A percentile compares a stretch with the other conserved stretches of the same genome.
Evolutionary conservation across 805 yeast genomes (phyloP).

Genomic region (Sungouiella blattae): DNA sequence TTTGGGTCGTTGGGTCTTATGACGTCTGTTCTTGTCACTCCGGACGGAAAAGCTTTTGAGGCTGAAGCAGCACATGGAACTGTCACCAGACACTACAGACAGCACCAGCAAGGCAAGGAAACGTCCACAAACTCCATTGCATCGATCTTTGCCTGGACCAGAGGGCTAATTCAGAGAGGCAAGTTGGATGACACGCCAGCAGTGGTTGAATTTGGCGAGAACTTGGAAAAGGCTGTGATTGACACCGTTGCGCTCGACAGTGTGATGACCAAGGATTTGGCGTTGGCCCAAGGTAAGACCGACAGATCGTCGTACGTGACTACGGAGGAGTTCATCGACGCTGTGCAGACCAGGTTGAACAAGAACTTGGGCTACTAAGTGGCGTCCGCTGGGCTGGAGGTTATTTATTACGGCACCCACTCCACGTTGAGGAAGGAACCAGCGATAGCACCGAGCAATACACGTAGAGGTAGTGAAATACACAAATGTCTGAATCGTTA

Average conservation of each 20-base stretch:
- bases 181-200: slow-evolving; percentile 69
- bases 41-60: slow-evolving; percentile 84
- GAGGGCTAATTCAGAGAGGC: slow-evolving; percentile 81
- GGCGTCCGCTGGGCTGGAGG: not conserved
- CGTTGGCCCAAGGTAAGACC: slow-evolving; percentile 63
- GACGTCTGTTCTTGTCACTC: slow-evolving; percentile 81
- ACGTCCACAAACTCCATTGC: slow-evolving; percentile 86
- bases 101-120: slow-evolving; percentile 75
- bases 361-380: slow-evolving; percentile 9
- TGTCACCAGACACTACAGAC: slow-evolving; percentile 82
- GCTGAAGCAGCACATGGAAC: slow-evolving; percentile 88
- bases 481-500: no score
- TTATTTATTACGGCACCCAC: no score
- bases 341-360: slow-evolving; percentile 62
- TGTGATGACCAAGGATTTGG: slow-evolving; percentile 80
- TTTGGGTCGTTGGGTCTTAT: slow-evolving; percentile 80
- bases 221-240: slow-evolving; percentile 62
- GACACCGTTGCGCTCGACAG: slow-evolving; percentile 73
- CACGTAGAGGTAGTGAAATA: not conserved
- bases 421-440: no score
- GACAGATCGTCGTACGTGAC: slow-evolving; percentile 63
- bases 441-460: not conserved
- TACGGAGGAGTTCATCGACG: slow-evolving; percentile 73
- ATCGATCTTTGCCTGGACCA: slow-evolving; percentile 82
- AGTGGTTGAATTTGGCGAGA: slow-evolving; percentile 62